phyloP scores from a whole-genome alignment of 2,329 filamentous ascomycete species.

The Dichotomopilus funicola region DNA sequence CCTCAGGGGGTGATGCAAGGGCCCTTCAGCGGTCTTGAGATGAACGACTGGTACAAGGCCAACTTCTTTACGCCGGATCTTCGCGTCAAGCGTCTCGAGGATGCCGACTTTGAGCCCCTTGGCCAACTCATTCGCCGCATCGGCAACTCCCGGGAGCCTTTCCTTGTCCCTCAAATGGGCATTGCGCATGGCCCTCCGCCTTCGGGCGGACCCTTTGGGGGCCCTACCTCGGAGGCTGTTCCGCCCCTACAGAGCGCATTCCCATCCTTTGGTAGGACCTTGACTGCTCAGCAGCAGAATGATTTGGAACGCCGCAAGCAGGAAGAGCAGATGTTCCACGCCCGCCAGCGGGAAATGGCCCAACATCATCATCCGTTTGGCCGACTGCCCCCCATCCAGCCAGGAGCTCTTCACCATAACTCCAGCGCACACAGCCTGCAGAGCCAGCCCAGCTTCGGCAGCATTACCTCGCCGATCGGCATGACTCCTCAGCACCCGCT shows the following conservation, averaged over 20 bases:
- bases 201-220: conserved; percentile 42
- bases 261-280: conserved; percentile 89
- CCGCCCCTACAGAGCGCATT: conserved; percentile 91
- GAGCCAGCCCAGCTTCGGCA: conserved; percentile 93
- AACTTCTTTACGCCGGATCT: conserved; percentile 95
- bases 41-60: conserved; percentile 99
- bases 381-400: conserved; percentile 58
- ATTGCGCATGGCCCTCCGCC: conserved; percentile 77
- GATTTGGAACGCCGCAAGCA: conserved; percentile 94
- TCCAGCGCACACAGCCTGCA: conserved; percentile 93
- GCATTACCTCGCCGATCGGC: conserved; percentile 79
- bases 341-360: conserved; percentile 87
- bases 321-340: conserved; percentile 95
- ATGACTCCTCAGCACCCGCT: conserved; percentile 46
- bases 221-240: conserved; percentile 54
- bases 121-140: conserved; percentile 93
- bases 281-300: conserved; percentile 97
- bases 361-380: conserved; percentile 65
- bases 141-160: conserved; percentile 94
- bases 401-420: conserved; percentile 69
- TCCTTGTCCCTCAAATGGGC: conserved; percentile 94
- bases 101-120: conserved; percentile 87
- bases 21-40: conserved; percentile 92
- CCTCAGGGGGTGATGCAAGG: conserved; percentile 89
- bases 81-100: conserved; percentile 90